Conservation (phyloP, 139 green algal genomes). For the Chara braunii region DNA sequence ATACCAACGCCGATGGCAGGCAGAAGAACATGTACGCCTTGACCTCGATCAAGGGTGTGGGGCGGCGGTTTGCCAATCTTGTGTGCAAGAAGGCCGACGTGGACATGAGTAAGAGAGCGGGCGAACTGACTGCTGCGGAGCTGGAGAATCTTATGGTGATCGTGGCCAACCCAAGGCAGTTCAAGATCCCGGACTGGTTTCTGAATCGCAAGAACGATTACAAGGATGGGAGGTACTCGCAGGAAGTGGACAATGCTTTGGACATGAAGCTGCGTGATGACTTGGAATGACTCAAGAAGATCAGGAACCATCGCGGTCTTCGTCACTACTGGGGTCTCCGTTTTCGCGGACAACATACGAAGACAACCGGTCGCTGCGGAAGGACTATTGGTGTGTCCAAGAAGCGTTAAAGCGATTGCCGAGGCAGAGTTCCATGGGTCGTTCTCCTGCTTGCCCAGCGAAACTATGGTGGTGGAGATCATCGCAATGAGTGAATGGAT, state of each 20-base stretch:
- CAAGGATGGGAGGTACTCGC: slow-evolving; percentile 82
- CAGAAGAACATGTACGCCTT: slow-evolving; percentile 96
- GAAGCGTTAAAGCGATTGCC: slow-evolving; percentile 27
- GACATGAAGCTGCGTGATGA: slow-evolving; percentile 82
- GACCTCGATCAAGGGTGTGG: slow-evolving; percentile 92
- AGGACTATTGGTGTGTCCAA: slow-evolving; percentile 78
- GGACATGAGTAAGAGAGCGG: slow-evolving; percentile 83
- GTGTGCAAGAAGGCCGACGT: slow-evolving; percentile 98
- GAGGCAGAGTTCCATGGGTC: too few relatives aligned
- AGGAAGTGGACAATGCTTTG: slow-evolving; percentile 51
- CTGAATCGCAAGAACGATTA: slow-evolving; percentile 95
- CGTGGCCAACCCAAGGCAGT: slow-evolving; percentile 90
- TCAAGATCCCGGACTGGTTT: slow-evolving; percentile 99
- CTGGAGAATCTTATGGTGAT: slow-evolving; percentile 96
- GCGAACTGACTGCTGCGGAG: slow-evolving; percentile 90
- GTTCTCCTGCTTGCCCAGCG: too few relatives aligned
- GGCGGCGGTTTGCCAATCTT: slow-evolving; percentile 91
- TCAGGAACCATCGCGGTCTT: slow-evolving; percentile 86
- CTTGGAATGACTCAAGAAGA: slow-evolving; percentile 99
- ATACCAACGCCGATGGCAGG: slow-evolving; percentile 98
- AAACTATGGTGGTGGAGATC: too few relatives aligned
- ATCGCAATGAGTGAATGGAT: too few relatives aligned
- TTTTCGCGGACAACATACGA: slow-evolving; percentile 98
- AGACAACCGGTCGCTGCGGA: slow-evolving; percentile 91
- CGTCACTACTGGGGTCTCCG: slow-evolving; percentile 96